Base-by-base conservation (phyloP, 108 stramenopile species). In the Pseudonitzschia multistriata region DNA sequence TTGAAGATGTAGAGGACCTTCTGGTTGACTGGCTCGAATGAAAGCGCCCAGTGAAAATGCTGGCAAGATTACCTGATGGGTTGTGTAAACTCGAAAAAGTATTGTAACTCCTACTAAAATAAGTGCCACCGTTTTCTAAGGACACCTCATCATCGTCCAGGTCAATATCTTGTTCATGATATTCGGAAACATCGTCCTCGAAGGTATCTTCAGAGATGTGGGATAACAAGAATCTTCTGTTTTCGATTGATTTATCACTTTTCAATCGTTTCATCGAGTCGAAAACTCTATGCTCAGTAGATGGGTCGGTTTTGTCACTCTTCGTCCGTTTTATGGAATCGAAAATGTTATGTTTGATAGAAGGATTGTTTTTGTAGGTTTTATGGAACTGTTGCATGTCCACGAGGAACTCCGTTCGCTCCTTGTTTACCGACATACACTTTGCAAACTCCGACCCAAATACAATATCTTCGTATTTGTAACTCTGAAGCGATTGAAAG, bases 401-500 rank as follows among this genome's bases (percentile, higher is more conserved):
- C 19, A 59, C 57, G 4, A 5, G 7, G 17, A 59, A 35, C 13
- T 30, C n/a, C 14, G n/a, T 29, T 30, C 34, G 33, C 50, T 25
- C 25, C 5, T 1, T 3, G 50, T 52, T 52, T 10, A 19, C 35
- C 14, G 31, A 59, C 57, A 59, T 59, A n/a, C 57, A 59, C n/a
- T 34, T 14, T 3, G 29, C 0, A 33, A 59, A 59, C 29, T 59
- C 57, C 0, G 29, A 31, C 11, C 57, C 57, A 59, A 59, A 95
- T 36, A 76, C 84, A 67, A 95, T 88, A 67, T 95, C 90, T 25
- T 89, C 88, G 25, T 74, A 60, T 45, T 80, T 86, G 76, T 95
- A 92, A 3, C 79, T 81, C 61, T 95, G 91, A 30, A 90, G 42
- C 17, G 91, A 88, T 66, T 90, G 85, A 60, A 92, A 89, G n/a